Evolutionary conservation across 2,329 filamentous ascomycete species (phyloP), one percentile per base, ranked within the genome.

Genomic region (Teratosphaeria nubilosa): DNA sequence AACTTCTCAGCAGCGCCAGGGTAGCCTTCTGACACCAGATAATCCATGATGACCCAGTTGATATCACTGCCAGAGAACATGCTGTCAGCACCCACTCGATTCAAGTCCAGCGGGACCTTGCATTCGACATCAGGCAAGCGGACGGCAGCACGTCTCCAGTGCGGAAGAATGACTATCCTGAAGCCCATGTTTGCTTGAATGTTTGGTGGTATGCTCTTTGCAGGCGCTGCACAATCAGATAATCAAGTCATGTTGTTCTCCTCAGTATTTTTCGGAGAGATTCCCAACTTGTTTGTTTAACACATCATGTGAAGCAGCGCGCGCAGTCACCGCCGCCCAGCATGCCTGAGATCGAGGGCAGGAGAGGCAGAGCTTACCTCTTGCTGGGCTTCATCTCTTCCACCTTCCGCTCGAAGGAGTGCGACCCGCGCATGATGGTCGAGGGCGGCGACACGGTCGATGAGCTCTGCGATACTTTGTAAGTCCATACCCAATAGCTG

Each of bases 201-300:
- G 41, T 16, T 48, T 48, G 20, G 16, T 48, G 41, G 34, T 20
- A 48, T 48, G n/a, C 20, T 48, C 34, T 16, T 30, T 10, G n/a
- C 41, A 45, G 56, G 32, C 16, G 30, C 16, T 34, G 58, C 55
- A 54, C 48, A 62, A 75, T 87, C 85, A 86, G 84, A 85, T 81
- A 82, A 77, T 84, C 85, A 88, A 87, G 84, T 88, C 86, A 60
- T 80, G 77, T 74, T 80, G 75, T 85, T 90, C 85, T 99, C 94
- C 87, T 89, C 94, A 99, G 82, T 79, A 76, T 84, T 82, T 89
- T 65, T 97, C 90, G 88, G 94, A 99, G 95, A 99, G 94, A 99
- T 99, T 99, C 94, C 94, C 94, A 99, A 85, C 83, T 96, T 95
- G 86, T 89, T 86, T 48, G 81, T 78, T 77, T n/a, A 77, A 81